Base-by-base conservation (phyloP, 352 stramenopile species). In the Phytophthora tentaculata region DNA sequence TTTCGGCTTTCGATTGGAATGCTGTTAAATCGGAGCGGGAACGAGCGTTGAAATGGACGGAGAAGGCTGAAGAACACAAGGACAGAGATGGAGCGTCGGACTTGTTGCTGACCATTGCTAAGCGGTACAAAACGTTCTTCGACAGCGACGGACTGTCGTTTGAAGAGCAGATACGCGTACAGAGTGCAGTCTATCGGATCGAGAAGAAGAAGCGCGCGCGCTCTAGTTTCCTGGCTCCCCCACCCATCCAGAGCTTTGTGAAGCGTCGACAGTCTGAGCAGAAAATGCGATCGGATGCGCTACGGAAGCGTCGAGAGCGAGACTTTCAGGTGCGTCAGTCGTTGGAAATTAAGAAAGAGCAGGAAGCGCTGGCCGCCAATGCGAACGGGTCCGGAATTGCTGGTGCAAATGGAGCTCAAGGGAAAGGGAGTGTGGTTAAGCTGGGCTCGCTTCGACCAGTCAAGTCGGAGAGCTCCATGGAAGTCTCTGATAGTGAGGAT, bases 211-310 rank as follows among this genome's bases (percentile, higher is more conserved):
- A 84, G 1, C 76, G 81, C 17, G 73, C 71, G 13, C 67, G 63
- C 17, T 61, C 69, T 1, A 83, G 68, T 37, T 71, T 83, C 35
- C 71, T 88, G 14, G 79, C 79, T 4, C 88, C 88, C 39, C 87
- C 87, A n/a, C 82, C 80, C 14, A 95, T 96, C 63, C 84, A 96
- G 49, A 95, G 86, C 57, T 96, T 95, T 61, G 76, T 88, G 19
- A 91, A 93, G 49, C 80, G 87, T 10, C 77, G 85, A 47, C 70
- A 85, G 23, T 92, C 85, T 0, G 89, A 95, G 65, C 87, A 95
- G 37, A 93, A 91, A 52, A 72, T 85, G 29, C 82, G 85, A 2
- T 86, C 69, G 3, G 86, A 96, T 35, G 85, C 86, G 13, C 39
- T 96, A 41, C 80, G 80, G 5, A 89, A 87, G 29, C 87, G 89